Base-by-base conservation (phyloP, 139 green algal genomes). In the Volvox africanus region DNA sequence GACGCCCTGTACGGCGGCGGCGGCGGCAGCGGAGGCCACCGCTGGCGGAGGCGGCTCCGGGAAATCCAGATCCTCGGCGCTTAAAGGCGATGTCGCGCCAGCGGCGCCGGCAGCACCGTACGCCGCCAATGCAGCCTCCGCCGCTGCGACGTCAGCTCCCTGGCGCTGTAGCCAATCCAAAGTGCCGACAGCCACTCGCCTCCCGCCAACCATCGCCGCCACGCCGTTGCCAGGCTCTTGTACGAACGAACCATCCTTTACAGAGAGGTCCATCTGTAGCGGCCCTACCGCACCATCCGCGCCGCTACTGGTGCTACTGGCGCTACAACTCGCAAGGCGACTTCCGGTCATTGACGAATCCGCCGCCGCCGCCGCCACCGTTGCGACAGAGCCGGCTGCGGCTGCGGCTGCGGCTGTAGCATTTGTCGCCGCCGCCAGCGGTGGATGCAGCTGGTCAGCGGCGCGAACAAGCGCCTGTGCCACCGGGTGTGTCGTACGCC, bases 151-250 rank as follows among this genome's bases (percentile, higher is more conserved):
- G 87, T 91, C 76, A 0, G 82, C 91, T 9, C 92, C 93, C 12
- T 95, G 92, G 16, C 93, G 88, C 75, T 93, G 71, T 50, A 98
- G 92, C 96, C 96, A 99, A 20, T 97, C 97, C 61, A 95, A 82
- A 0, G 92, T 98, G n/a, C 97, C 97, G 1, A 99, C 97, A 1
- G 92, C 90, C 22, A 99, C 94, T 0, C 37, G 75, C 1, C 80
- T 75, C 0, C 95, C 96, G 16, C 86, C 93, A 36, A 99, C 96
- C 2, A 85, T 89, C 37, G 91, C 97, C 1, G 85, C 80, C 33
- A 97, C 96, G 21, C 97, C 97, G 68, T 92, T 96, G 69, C 97
- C 96, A 0, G 97, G 95, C 93, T 98, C 96, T 87, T 98, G 97
- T 21, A 92, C 24, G 92, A 99, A 97, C 28, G 91, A 95, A n/a